Conservation (phyloP, 495 filamentous ascomycete species). For the Penicillium coffeae region DNA sequence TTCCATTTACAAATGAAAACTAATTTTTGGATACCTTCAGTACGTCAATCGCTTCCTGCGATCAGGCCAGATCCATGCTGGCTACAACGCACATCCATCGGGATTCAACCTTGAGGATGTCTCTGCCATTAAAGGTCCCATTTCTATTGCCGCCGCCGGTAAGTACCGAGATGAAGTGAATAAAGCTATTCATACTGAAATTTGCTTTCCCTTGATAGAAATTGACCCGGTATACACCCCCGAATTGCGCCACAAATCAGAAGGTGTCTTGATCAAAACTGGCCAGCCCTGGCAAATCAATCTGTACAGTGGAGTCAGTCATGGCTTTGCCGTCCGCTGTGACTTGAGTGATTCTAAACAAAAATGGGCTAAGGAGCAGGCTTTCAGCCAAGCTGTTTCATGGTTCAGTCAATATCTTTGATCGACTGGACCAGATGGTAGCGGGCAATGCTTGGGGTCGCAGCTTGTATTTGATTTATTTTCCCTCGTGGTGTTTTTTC, state of each 20-base stretch:
- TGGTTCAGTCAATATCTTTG: conserved; percentile 71
- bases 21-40: conserved; percentile 12
- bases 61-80: conserved; percentile 54
- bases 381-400: conserved; percentile 71
- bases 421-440: no score
- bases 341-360: conserved; percentile 57
- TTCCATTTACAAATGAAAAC: no score
- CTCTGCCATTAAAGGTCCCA: conserved; percentile 61
- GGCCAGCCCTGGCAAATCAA: conserved; percentile 75
- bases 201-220: conserved; percentile 41
- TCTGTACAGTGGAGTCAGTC: conserved; percentile 68
- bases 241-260: conserved; percentile 62
- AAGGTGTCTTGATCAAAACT: conserved; percentile 57
- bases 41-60: conserved; percentile 45
- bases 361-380: conserved; percentile 82
- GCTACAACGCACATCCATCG: conserved; percentile 72
- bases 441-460: no score
- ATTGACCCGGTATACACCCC: conserved; percentile 75
- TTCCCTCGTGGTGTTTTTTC: no score
- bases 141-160: conserved; percentile 74
- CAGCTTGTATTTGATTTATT: no score
- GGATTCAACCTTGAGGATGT: conserved; percentile 77
- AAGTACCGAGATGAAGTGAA: conserved; percentile 12
- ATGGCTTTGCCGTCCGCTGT: conserved; percentile 76
- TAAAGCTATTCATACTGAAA: neutral